These are phyloP conservation scores for Lepidium africanum DNA, from an alignment of 345 rosid species.

Conservation along the genomic window DNA sequence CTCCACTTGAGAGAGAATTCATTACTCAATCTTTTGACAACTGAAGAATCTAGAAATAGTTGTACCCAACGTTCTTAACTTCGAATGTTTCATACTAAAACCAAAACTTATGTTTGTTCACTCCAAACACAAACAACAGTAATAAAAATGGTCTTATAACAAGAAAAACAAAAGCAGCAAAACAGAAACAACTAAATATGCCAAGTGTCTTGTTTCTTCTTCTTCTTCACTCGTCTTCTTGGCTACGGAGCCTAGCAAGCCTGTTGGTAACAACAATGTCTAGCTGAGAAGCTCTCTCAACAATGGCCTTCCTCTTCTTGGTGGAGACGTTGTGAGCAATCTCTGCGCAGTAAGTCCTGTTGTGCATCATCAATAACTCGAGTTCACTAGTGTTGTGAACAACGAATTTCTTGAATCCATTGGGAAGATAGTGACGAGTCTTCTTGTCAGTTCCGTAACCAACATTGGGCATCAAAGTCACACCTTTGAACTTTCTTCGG, in stretches of 20 bases:
- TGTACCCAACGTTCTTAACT: neutral
- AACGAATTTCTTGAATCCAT: slow-evolving; percentile 78
- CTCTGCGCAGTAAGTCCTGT: slow-evolving; percentile 86
- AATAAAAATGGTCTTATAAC: slow-evolving; percentile 10
- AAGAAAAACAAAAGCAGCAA: slow-evolving; percentile 3
- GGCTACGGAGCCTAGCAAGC: slow-evolving; percentile 71
- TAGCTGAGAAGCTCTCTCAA: slow-evolving; percentile 77
- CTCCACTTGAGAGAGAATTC: neutral
- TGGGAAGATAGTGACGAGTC: slow-evolving; percentile 74
- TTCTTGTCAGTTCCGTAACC: slow-evolving; percentile 83
- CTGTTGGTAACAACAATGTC: slow-evolving; percentile 67
- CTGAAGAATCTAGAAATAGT: neutral
- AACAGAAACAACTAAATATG: slow-evolving; percentile 13
- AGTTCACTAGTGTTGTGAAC: slow-evolving; percentile 70
- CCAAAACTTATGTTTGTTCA: slow-evolving; percentile 14
- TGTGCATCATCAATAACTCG: slow-evolving; percentile 89
- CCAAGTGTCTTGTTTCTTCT: neutral
- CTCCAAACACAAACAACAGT: neutral
- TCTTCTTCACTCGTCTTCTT: slow-evolving; percentile 59
- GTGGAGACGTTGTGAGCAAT: slow-evolving; percentile 82
- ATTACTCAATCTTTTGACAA: neutral
- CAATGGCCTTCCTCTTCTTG: slow-evolving; percentile 72
- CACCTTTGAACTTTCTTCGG: slow-evolving; percentile 77
- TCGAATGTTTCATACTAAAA: neutral
- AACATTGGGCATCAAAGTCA: slow-evolving; percentile 71